A percentile compares a stretch with the other conserved stretches of the same genome.
Conservation (phyloP, 257 asterid species). For the Solanum appendiculatum region DNA sequence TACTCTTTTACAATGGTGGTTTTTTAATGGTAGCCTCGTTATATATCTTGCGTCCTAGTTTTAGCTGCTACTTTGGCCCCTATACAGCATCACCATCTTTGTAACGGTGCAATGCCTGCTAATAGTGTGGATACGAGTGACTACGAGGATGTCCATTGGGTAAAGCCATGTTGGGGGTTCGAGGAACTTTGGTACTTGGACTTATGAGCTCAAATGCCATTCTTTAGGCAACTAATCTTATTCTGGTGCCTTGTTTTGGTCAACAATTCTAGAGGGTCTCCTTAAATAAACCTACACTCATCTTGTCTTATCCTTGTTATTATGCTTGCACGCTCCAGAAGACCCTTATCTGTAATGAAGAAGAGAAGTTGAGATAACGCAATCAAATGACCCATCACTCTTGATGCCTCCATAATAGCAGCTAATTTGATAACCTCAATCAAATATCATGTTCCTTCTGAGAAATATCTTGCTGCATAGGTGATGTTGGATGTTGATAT, state of each 20-base stretch:
- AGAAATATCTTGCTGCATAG: neutral
- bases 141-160: neutral
- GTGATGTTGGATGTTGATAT: neutral
- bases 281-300: neutral
- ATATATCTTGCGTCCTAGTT: neutral
- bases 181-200: neutral
- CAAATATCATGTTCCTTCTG: neutral
- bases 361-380: neutral
- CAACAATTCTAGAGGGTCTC: neutral
- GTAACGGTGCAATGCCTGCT: neutral
- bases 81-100: neutral
- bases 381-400: neutral
- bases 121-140: neutral
- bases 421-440: neutral
- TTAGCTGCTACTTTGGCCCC: neutral
- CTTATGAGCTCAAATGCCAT: neutral
- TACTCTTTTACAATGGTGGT: neutral
- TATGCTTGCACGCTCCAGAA: neutral
- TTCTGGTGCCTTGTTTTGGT: neutral
- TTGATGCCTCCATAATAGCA: neutral
- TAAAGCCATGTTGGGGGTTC: neutral
- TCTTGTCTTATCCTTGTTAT: neutral
- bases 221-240: neutral
- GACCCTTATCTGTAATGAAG: neutral
- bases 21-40: neutral